Base-by-base conservation (phyloP, 2,329 filamentous ascomycete species). In the Xylaria arbuscula region DNA sequence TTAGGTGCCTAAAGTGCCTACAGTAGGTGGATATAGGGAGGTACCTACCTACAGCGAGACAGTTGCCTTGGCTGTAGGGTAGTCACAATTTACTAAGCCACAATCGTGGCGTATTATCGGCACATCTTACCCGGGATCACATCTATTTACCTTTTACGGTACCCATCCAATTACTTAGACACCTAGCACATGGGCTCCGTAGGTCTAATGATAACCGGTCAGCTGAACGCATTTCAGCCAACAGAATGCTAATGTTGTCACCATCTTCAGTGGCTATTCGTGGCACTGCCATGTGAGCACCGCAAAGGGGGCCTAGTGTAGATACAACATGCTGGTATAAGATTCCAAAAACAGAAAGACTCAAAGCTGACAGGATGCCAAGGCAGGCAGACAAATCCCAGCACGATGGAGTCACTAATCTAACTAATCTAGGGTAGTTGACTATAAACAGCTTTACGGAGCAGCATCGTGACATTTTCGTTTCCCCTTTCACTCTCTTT, bases 351-450 rank as follows among this genome's bases (percentile, higher is more conserved):
- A 28, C 28, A 48, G 42, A 48, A 19, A 40, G 38, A 34, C 13
- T 9, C 38, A 9, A 34, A 40, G 54, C 64, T 67, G 47, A 59
- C 60, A 15, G 42, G 32, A 63, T 48, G 65, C 65, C 65, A 67
- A 67, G 64, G 45, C 59, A 34, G 10, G 38, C 24, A 36, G 17
- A n/a, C 11, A 7, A 32, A 54, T 40, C 60, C 28, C 55, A 42
- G 28, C 13, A 48, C 51, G n/a, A n/a, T 47, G 17, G 55, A 7
- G 38, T 15, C 19, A 13, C 11, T 53, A 45, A 47, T 22, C 8
- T 22, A 22, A 22, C n/a, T 22, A 47, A 19, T 9, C 45, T 47
- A 4, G 45, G 45, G 40, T 5, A 45, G 6, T 45, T 45, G n/a
- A n/a, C 36, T 40, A 13, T 9, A 40, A 53, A 8, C 28, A 34